Evolutionary conservation across 192 early-diverging fungal genomes (phyloP).

Genomic region (Coemansia pectinata): DNA sequence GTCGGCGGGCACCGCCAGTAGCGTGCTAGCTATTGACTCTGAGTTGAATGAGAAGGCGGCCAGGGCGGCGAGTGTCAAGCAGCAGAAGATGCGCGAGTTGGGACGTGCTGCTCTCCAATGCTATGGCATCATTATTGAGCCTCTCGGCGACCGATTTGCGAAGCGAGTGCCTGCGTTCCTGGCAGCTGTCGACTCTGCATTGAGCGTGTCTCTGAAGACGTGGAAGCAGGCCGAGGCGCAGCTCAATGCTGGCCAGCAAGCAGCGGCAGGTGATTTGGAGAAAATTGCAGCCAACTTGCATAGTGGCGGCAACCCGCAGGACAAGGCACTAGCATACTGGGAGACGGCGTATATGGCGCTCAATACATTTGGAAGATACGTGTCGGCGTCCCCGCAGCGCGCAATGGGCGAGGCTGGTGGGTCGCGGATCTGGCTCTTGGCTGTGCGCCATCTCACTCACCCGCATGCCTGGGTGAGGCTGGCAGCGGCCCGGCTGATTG

Average conservation of each 20-base stretch:
- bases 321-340: constrained; percentile 68
- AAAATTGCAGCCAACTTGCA: constrained; percentile 56
- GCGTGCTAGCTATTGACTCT: background rate
- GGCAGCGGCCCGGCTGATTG: constrained; percentile 69
- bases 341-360: constrained; percentile 83
- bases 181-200: constrained; percentile 53
- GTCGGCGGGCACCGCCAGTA: constrained; percentile 54
- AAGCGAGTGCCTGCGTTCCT: constrained; percentile 58
- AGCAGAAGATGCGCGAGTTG: constrained; percentile 59
- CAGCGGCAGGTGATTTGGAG: constrained; percentile 37
- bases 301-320: constrained; percentile 41
- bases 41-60: constrained; percentile 10
- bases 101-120: constrained; percentile 82
- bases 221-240: constrained; percentile 53
- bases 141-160: constrained; percentile 65
- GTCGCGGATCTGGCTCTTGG: constrained; percentile 66
- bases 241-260: constrained; percentile 27
- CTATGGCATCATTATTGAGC: constrained; percentile 80
- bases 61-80: constrained; percentile 5
- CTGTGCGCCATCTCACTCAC: constrained; percentile 70
- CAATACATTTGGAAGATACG: constrained; percentile 72
- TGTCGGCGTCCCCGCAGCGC: constrained; percentile 58
- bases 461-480: constrained; percentile 91
- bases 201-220: constrained; percentile 47
- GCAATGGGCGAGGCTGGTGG: constrained; percentile 53